Percentiles rank a stretch among this genome's conserved stretches.
Conservation (phyloP, 352 stramenopile genomes). For the Phytophthora meadii region DNA sequence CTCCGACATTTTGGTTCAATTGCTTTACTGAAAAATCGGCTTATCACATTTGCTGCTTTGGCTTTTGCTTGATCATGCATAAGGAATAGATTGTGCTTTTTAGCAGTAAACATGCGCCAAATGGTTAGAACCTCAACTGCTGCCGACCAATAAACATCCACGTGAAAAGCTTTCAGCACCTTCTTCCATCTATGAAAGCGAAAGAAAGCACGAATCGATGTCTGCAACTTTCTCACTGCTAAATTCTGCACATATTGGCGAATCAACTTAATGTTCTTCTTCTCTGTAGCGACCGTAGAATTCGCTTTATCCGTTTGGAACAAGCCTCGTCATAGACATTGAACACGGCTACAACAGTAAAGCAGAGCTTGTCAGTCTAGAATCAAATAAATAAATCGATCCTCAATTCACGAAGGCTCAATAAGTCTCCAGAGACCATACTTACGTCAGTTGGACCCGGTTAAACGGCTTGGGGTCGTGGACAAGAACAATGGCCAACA, state of each 20-base stretch:
- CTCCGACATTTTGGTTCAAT: constrained; percentile 13
- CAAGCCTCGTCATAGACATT: constrained; percentile 8
- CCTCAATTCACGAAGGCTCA: background rate
- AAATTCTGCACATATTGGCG: constrained; percentile 50
- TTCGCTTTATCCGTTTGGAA: constrained; percentile 57
- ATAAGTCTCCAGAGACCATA: constrained; percentile 21
- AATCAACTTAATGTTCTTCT: constrained; percentile 61
- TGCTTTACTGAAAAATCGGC: constrained; percentile 39
- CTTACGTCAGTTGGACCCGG: constrained; percentile 23
- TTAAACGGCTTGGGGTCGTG: constrained; percentile 8
- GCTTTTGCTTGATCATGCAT: constrained; percentile 17
- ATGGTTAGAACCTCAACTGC: constrained; percentile 54
- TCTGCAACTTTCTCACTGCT: constrained; percentile 53
- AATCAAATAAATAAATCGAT: background rate
- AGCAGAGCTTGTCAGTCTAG: too few relatives aligned
- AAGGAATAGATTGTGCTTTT: constrained; percentile 34
- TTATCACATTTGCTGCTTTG: constrained; percentile 34
- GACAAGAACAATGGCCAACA: constrained; percentile 12
- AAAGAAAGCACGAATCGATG: constrained; percentile 42
- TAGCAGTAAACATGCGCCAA: constrained; percentile 45
- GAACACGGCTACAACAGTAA: too few relatives aligned
- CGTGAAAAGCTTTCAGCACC: constrained; percentile 43
- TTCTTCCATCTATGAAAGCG: constrained; percentile 50
- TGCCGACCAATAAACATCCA: constrained; percentile 48
- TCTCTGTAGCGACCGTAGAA: constrained; percentile 44